Evolutionary conservation across 371 early-diverging fungal genomes (phyloP), one percentile per base, ranked within the genome.

Genomic region (Saksenaea oblongispora): DNA sequence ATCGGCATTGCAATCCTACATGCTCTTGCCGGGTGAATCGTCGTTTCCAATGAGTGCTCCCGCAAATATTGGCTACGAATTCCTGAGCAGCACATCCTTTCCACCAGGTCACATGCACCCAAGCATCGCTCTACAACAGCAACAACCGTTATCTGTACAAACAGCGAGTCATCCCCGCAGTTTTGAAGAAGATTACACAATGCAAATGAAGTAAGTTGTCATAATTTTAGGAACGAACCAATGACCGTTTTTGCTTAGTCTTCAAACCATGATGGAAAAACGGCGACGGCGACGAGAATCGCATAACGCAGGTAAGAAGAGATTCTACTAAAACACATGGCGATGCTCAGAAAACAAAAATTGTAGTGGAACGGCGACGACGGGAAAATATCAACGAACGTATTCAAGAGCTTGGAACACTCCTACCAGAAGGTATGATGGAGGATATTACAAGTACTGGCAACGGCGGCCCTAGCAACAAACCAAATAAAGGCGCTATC

Each of bases 301-400:
- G 27, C 98, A 98, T 80, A 98, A 98, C 70, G 95, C 95, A 54
- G 91, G 88, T 87, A 79, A 69, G 65, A 18, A 34, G 8, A 8
- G 5, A 41, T 11, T 11, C n/a, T 31, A 37, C 26, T 41, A 53
- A 34, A 9, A n/a, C 5, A 44, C 28, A 14, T 51, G 18, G 31
- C 47, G 10, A 35, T 14, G 34, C 10, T 37, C 28, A 37, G 27
- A 44, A 51, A 34, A 18, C 26, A 54, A 54, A 37, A 7, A 18
- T 26, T 67, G 88, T 64, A 83, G 95, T 98, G 15, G 98, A 98
- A 68, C 84, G 97, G 63, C 89, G 98, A 35, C 80, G 98, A 34
- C 85, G 98, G 36, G 98, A 98, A 69, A 94, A 95, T 79, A 98
- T 98, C 78, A 98, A 98, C 74, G 98, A 97, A 70, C 92, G 93